Evolutionary conservation across 345 rosid genomes (phyloP).

Genomic region (Syzygium jambos): DNA sequence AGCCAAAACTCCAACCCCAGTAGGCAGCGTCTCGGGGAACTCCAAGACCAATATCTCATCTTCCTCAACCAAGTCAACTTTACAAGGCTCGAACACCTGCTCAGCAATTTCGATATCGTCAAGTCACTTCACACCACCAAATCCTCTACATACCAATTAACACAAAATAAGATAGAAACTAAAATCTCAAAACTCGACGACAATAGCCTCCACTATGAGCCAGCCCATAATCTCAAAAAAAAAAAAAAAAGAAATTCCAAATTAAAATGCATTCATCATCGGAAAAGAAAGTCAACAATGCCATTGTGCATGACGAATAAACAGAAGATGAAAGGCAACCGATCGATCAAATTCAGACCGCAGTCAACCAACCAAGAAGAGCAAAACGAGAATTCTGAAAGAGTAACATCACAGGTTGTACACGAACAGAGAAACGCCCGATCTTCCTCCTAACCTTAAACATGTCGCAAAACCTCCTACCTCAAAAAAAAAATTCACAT

Average conservation of each 20-base stretch:
- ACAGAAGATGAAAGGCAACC: not conserved
- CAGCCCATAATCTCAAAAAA: not conserved
- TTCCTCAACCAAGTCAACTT: slow-evolving; percentile 37
- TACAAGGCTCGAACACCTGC: slow-evolving; percentile 50
- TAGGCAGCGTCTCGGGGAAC: slow-evolving; percentile 52
- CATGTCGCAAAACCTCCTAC: not conserved
- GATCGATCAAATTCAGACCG: not conserved
- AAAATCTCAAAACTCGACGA: not conserved
- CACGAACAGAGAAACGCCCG: not conserved
- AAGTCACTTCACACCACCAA: not conserved
- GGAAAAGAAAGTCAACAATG: not conserved
- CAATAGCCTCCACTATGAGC: not conserved
- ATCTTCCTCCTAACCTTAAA: not conserved
- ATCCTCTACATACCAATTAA: not conserved
- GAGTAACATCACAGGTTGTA: not conserved
- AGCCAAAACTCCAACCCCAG: slow-evolving; percentile 59
- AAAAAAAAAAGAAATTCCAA: not conserved
- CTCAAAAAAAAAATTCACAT: not conserved
- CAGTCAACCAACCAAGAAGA: not conserved
- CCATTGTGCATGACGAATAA: not conserved
- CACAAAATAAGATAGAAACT: not conserved
- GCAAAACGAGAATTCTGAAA: not conserved
- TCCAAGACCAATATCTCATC: slow-evolving; percentile 82
- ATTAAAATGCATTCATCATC: not conserved
- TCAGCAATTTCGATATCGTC: not conserved